phyloP scores from a whole-genome alignment of 2,329 filamentous ascomycete species.

The Cryphonectria carpinicola region DNA sequence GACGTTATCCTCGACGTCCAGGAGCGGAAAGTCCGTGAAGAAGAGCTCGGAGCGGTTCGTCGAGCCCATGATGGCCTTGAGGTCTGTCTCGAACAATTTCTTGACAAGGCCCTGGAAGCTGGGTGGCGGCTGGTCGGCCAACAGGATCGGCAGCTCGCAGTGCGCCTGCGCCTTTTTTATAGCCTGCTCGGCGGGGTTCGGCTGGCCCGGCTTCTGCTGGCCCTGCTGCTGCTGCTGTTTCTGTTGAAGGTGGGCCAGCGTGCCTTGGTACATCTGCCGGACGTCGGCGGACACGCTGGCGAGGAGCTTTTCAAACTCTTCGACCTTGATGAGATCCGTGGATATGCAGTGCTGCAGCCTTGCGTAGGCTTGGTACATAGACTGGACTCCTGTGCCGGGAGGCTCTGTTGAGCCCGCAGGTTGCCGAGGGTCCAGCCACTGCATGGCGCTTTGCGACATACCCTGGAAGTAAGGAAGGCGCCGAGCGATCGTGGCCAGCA shows the following conservation, averaged over 20 bases:
- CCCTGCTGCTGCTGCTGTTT: conserved; percentile 50
- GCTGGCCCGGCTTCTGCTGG: conserved; percentile 42
- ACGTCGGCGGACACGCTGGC: conserved; percentile 53
- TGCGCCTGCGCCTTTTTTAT: conserved; percentile 52
- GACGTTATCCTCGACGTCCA: conserved; percentile 66
- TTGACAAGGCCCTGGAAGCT: conserved; percentile 63
- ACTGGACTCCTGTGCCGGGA: conserved; percentile 42
- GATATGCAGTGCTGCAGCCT: conserved; percentile 57
- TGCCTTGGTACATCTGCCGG: conserved; percentile 53
- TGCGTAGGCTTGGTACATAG: conserved; percentile 61
- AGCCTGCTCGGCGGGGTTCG: conserved; percentile 43
- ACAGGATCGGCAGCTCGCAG: conserved; percentile 56
- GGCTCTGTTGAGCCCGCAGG: conserved; percentile 33
- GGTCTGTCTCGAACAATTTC: conserved; percentile 63
- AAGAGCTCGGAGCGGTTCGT: conserved; percentile 71
- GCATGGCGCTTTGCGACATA: conserved; percentile 52
- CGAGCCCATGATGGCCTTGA: conserved; percentile 60
- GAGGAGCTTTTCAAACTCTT: conserved; percentile 67
- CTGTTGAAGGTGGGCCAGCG: conserved; percentile 48
- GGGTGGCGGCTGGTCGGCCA: conserved; percentile 51
- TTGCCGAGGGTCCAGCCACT: conserved; percentile 40
- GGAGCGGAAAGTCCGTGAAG: conserved; percentile 71
- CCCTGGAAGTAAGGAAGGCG: conserved; percentile 62
- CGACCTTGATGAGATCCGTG: conserved; percentile 58
- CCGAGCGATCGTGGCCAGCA: conserved; percentile 71